Percentiles rank a stretch among this genome's conserved stretches.
Evolutionary conservation across 2,329 filamentous ascomycete genomes (phyloP).

Genomic region (Aspergillus oerlinghausenensis): DNA sequence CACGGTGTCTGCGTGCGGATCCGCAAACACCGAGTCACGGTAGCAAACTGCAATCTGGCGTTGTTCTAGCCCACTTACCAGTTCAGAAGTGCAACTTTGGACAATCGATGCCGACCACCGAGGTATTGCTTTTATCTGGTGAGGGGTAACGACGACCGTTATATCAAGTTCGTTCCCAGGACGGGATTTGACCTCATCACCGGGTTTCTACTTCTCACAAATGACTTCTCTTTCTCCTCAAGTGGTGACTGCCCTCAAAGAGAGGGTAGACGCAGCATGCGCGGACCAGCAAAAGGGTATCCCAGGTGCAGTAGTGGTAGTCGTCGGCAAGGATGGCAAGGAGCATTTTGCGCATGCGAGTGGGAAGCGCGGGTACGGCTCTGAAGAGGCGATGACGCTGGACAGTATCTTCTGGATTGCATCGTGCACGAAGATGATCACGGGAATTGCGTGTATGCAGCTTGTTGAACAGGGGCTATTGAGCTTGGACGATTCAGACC

Average conservation of each 20-base stretch:
- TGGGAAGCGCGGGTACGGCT: slow-evolving; percentile 43
- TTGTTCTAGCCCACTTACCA: background rate
- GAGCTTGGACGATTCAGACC: slow-evolving; percentile 37
- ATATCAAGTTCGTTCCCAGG: background rate
- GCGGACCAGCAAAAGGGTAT: slow-evolving; percentile 35
- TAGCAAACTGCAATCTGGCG: background rate
- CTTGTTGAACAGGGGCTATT: slow-evolving; percentile 42
- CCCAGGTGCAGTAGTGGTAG: slow-evolving; percentile 44
- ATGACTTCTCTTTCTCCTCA: background rate
- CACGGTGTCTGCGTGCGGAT: background rate
- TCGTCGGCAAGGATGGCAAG: slow-evolving; percentile 46
- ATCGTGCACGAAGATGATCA: slow-evolving; percentile 47
- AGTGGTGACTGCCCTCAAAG: background rate
- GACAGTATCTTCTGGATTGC: slow-evolving; percentile 59
- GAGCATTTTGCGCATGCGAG: slow-evolving; percentile 48
- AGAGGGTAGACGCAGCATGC: background rate
- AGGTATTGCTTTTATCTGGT: background rate
- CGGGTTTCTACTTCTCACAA: no score
- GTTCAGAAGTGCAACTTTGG: background rate
- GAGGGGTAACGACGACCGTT: background rate
- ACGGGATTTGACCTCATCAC: background rate
- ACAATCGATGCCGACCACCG: background rate
- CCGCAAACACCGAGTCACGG: background rate
- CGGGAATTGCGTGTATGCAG: slow-evolving; percentile 45
- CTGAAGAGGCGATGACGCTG: slow-evolving; percentile 51